Evolutionary conservation across 352 stramenopile species (phyloP).

Genomic region (Phytophthora litchii): DNA sequence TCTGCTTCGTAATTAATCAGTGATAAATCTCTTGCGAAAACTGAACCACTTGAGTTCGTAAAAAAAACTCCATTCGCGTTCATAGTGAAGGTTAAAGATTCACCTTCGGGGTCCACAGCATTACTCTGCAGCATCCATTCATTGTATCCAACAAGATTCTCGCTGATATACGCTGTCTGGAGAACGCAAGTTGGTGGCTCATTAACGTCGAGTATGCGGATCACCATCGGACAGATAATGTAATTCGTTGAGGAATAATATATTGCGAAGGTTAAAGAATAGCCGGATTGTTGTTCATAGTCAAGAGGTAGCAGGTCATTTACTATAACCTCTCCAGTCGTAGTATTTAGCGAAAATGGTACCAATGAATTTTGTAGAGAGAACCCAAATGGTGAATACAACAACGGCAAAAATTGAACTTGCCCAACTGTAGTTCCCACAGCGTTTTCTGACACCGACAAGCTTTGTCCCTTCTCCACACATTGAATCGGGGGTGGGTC

Average conservation of each 20-base stretch:
- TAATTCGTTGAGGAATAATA: conserved; percentile 41
- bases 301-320: conserved; percentile 40
- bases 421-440: conserved; percentile 12
- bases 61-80: conserved; percentile 15
- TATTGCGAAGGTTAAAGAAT: conserved; percentile 40
- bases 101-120: conserved; percentile 25
- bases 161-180: conserved; percentile 27
- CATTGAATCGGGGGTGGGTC: conserved; percentile 46
- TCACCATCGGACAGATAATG: conserved; percentile 43
- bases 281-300: conserved; percentile 40
- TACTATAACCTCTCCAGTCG: conserved; percentile 39
- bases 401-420: conserved; percentile 14
- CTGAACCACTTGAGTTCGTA: conserved; percentile 21
- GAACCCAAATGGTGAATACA: conserved; percentile 7
- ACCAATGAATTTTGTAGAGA: conserved; percentile 9
- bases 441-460: conserved; percentile 27
- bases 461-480: conserved; percentile 14
- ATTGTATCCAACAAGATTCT: conserved; percentile 38
- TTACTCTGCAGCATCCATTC: conserved; percentile 23
- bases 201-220: conserved; percentile 55
- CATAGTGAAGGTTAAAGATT: conserved; percentile 17
- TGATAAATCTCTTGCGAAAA: conserved; percentile 24
- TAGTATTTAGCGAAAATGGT: conserved; percentile 47
- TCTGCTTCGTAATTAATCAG: conserved; percentile 30
- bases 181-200: conserved; percentile 46